phyloP scores from a whole-genome alignment of 306 rosid species.

The Malus sylvestris region DNA sequence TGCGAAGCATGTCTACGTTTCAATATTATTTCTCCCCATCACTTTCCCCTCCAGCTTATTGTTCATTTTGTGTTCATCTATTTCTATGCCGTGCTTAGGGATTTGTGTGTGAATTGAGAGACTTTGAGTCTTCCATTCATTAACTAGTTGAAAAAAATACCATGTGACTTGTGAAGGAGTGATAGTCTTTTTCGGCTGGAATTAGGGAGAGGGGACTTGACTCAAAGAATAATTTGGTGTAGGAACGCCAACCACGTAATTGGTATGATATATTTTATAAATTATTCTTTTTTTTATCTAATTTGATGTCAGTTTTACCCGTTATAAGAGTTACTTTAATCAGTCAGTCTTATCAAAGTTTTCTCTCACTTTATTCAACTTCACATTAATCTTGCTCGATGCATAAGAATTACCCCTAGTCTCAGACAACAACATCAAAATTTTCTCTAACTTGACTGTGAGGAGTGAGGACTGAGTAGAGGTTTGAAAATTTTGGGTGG shows the following conservation, averaged over 20 bases:
- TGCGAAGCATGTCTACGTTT: constrained; percentile 45
- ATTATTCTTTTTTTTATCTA: too few species aligned
- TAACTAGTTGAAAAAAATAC: not conserved
- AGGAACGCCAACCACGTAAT: too few species aligned
- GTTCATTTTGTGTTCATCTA: not conserved
- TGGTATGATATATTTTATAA: too few species aligned
- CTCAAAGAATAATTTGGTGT: not conserved
- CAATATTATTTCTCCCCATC: not conserved
- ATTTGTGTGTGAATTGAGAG: not conserved
- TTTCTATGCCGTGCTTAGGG: not conserved
- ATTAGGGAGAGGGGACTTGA: not conserved
- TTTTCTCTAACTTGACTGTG: not conserved
- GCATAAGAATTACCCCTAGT: not conserved
- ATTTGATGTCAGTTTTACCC: too few species aligned
- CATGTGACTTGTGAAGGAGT: not conserved
- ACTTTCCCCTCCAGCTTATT: not conserved
- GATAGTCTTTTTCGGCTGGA: not conserved
- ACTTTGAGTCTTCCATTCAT: not conserved
- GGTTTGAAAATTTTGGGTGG: constrained; percentile 13
- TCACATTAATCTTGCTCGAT: not conserved
- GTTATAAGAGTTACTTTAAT: too few species aligned
- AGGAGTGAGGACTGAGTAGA: not conserved
- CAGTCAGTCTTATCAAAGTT: too few species aligned
- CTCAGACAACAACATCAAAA: not conserved
- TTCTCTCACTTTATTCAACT: too few species aligned